Base-by-base conservation (phyloP, 371 early-diverging fungal species). In the Circinella umbellata region DNA sequence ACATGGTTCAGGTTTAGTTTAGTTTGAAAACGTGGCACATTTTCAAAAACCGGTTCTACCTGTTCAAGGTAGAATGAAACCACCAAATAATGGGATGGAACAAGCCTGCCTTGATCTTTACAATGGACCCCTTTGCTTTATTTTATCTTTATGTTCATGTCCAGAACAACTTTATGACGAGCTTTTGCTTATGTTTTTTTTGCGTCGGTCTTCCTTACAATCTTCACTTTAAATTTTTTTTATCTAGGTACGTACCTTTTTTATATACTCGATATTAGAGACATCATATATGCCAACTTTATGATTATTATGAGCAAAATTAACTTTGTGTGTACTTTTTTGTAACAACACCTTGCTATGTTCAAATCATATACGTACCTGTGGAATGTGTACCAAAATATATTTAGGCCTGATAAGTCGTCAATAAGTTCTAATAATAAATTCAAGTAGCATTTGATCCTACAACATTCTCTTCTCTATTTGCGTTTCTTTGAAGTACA, bases 141-240 rank as follows among this genome's bases (percentile, higher is more conserved):
- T n/a, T n/a, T 51, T 51, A 17, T 51, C 3, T 51, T 51, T 49
- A 49, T 51, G 51, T 51, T n/a, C 51, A 51, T 51, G 51, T 51
- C n/a, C 51, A n/a, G 51, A 51, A n/a, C 51, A 51, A 51, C 51
- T 51, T 51, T 51, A 51, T 51, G 49, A 49, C n/a, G 49, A 49
- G 49, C n/a, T 15, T 49, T n/a, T 49, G 49, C 49, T 49, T 49
- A 49, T 49, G 49, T n/a, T 49, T 15, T 49, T 49, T 49, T 49
- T 49, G 49, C 14, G 49, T 49, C 13, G 49, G 49, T 15, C 49
- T 49, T 14, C 49, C 49, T 15, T 49, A 15, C n/a, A 49, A 49
- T 49, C 49, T 49, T 49, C 15, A 49, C 49, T 49, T 49, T 49
- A n/a, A 49, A 49, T 49, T 49, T 49, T 49, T 49, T n/a, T n/a